Evolutionary conservation across 2,329 filamentous ascomycete species (phyloP).

Genomic region (Teratosphaeria gauchensis): DNA sequence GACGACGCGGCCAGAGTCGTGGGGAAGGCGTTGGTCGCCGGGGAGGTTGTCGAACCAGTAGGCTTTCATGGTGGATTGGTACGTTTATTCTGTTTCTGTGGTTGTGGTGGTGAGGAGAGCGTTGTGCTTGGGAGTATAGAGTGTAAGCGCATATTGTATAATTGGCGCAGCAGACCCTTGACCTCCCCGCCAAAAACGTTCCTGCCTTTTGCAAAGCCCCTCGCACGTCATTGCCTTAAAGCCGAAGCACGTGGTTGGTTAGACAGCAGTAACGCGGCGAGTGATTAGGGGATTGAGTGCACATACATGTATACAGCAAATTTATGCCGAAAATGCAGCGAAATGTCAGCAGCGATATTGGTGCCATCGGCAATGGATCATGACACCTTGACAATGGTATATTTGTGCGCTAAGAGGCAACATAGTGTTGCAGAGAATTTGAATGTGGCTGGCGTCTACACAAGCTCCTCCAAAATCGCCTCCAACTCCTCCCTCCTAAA

Average conservation of each 20-base stretch:
- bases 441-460: constrained; percentile 8
- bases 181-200: neutral
- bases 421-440: neutral
- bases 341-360: too few species aligned
- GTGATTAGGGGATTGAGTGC: too few species aligned
- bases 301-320: too few species aligned
- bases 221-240: neutral
- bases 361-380: too few species aligned
- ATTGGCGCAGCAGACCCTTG: neutral
- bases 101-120: neutral
- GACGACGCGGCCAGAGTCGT: constrained; percentile 72
- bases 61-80: constrained; percentile 46
- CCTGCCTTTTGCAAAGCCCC: neutral
- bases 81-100: neutral
- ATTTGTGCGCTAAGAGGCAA: too few species aligned
- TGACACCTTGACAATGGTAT: too few species aligned
- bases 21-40: constrained; percentile 83
- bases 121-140: neutral
- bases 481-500: constrained; percentile 84
- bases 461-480: constrained; percentile 70
- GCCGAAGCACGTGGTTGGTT: neutral
- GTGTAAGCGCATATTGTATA: neutral
- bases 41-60: constrained; percentile 62
- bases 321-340: too few species aligned
- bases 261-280: too few species aligned